Evolutionary conservation across 192 early-diverging fungal species (phyloP).

Genomic region (Podila epigama): DNA sequence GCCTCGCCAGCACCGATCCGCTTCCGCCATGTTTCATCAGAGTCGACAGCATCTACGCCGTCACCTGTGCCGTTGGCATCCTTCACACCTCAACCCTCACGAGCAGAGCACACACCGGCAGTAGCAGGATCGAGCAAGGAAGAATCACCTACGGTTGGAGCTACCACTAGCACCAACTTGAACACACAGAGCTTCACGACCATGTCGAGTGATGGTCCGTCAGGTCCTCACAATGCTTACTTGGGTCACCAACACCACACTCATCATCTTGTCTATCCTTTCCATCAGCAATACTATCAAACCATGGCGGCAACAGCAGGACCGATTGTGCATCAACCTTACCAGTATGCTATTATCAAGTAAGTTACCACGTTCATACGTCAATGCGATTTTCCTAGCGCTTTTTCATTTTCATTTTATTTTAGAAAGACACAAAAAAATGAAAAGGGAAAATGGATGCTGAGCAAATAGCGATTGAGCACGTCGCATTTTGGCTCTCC

Average conservation of each 20-base stretch:
- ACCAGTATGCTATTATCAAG: slow-evolving; percentile 41
- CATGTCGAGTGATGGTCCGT: not conserved
- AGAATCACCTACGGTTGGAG: not conserved
- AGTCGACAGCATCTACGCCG: not conserved
- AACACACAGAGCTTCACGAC: not conserved
- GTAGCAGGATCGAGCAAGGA: not conserved
- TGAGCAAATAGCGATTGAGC: slow-evolving; percentile 47
- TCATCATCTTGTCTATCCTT: not conserved
- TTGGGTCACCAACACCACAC: not conserved
- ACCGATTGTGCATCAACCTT: slow-evolving; percentile 4
- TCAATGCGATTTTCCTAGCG: no score
- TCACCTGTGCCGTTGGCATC: not conserved
- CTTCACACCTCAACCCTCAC: slow-evolving; percentile 1
- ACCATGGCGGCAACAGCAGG: not conserved
- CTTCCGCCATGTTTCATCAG: slow-evolving; percentile 5
- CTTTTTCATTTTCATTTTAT: not conserved
- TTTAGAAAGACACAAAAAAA: not conserved
- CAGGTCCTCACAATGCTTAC: not conserved
- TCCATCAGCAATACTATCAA: not conserved
- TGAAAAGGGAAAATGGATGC: not conserved
- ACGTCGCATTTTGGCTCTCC: slow-evolving; percentile 15
- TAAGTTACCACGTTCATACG: no score
- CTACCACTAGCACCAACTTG: not conserved
- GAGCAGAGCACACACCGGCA: not conserved
- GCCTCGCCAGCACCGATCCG: slow-evolving; percentile 14